Percentiles rank a stretch among this genome's conserved stretches.
phyloP scores from a whole-genome alignment of 2,329 filamentous ascomycete genomes.

The Gyromitra esculenta region DNA sequence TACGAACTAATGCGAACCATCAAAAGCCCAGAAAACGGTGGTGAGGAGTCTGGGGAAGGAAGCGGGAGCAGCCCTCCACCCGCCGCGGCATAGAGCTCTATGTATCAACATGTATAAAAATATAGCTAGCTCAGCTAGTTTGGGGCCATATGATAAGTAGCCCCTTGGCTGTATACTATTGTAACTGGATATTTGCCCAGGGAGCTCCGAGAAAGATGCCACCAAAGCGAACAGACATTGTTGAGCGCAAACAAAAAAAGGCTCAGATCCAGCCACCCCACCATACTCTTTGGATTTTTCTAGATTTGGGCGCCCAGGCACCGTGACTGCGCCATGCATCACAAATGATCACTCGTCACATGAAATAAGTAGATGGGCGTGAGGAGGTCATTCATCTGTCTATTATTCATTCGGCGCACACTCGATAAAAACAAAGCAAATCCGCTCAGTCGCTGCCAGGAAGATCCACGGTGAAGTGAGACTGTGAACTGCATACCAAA shows the following conservation, averaged over 20 bases:
- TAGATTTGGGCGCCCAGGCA: not conserved
- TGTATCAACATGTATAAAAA: constrained; percentile 5
- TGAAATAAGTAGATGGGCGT: not conserved
- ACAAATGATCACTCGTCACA: constrained; percentile 18
- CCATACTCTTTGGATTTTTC: no score
- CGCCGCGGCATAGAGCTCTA: not conserved
- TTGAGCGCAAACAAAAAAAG: not conserved
- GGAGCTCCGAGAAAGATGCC: not conserved
- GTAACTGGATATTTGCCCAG: not conserved
- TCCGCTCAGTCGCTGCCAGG: no score
- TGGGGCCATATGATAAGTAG: not conserved
- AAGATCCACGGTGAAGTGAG: no score
- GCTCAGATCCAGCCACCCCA: not conserved
- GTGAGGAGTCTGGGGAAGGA: not conserved
- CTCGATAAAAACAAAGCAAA: no score
- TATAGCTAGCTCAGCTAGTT: not conserved
- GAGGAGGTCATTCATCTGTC: no score
- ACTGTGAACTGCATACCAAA: no score
- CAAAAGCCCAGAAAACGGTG: constrained; percentile 49
- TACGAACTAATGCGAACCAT: constrained; percentile 95
- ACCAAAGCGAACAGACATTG: not conserved
- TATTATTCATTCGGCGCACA: no score
- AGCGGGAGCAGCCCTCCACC: not conserved
- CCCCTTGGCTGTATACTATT: not conserved
- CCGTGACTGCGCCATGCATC: not conserved